Percentiles rank a stretch among this genome's conserved stretches.
phyloP scores from a whole-genome alignment of 1,139 yeast species.

The Yamadazyma atmosphaerica region DNA sequence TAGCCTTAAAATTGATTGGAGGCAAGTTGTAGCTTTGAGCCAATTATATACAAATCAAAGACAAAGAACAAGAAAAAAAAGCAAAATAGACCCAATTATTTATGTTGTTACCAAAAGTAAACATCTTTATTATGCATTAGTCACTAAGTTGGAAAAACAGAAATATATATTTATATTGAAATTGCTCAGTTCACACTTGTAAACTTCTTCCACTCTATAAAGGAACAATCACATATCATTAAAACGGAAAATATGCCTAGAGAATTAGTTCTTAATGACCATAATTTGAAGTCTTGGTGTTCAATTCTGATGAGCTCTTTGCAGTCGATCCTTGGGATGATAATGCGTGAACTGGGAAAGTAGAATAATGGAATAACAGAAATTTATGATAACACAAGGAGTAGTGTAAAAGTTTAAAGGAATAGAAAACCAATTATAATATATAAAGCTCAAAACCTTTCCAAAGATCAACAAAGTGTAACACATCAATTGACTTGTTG shows the following conservation, averaged over 20 bases:
- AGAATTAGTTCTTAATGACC: background rate
- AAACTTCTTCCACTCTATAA: background rate
- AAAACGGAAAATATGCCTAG: background rate
- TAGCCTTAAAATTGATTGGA: slow-evolving; percentile 67
- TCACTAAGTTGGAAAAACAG: background rate
- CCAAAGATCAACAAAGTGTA: background rate
- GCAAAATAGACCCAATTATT: background rate
- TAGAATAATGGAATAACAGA: background rate
- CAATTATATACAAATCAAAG: background rate
- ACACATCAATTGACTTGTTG: background rate
- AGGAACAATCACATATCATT: background rate
- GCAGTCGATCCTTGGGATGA: background rate
- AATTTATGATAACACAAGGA: background rate
- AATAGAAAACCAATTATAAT: background rate
- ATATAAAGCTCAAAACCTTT: background rate
- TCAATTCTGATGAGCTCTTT: slow-evolving; percentile 1
- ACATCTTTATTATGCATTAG: background rate
- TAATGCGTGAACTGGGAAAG: background rate
- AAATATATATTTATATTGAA: background rate
- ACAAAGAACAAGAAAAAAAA: background rate
- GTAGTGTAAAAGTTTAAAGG: background rate
- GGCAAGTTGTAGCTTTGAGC: slow-evolving; percentile 52
- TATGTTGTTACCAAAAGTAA: background rate
- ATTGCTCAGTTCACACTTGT: background rate
- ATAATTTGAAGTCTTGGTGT: too few relatives aligned